phyloP scores from a whole-genome alignment of 2,329 filamentous ascomycete species.

The Neurospora sp. region DNA sequence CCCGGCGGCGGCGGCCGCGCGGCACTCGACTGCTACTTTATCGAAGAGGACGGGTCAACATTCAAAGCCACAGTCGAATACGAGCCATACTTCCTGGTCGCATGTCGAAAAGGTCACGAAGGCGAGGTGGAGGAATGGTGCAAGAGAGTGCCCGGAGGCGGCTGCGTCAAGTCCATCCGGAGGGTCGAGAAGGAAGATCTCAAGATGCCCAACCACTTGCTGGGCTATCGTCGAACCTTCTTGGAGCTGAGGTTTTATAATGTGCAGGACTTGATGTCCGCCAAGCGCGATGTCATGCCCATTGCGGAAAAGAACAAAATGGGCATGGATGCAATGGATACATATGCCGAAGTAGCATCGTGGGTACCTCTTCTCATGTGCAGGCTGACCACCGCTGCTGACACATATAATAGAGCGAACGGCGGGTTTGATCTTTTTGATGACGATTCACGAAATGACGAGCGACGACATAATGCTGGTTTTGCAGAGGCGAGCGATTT shows the following conservation, averaged over 20 bases:
- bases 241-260: conserved; percentile 82
- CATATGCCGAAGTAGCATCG: conserved; percentile 92
- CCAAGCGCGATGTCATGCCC: conserved; percentile 74
- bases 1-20: conserved; percentile 80
- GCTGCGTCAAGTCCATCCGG: conserved; percentile 68
- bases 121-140: conserved; percentile 95
- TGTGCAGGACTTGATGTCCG: conserved; percentile 75
- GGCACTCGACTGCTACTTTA: conserved; percentile 94
- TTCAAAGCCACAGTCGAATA: conserved; percentile 97
- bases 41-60: conserved; percentile 75
- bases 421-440: conserved; percentile 94
- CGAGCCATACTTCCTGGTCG: conserved; percentile 91
- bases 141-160: conserved; percentile 66
- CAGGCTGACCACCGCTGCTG: conserved; percentile 14
- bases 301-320: conserved; percentile 96
- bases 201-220: conserved; percentile 86
- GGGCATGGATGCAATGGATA: conserved; percentile 93
- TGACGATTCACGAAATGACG: conserved; percentile 68
- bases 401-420: conserved; percentile 44
- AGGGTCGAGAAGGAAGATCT: conserved; percentile 87
- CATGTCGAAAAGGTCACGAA: conserved; percentile 79
- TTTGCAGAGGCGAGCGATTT: conserved; percentile 90
- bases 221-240: conserved; percentile 84
- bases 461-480: conserved; percentile 64
- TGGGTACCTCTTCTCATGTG: conserved; percentile 33